Percentiles rank a stretch among this genome's conserved stretches.
phyloP scores from a whole-genome alignment of 1,284 basidiomycete genomes.

The Coriolopsis trogii region DNA sequence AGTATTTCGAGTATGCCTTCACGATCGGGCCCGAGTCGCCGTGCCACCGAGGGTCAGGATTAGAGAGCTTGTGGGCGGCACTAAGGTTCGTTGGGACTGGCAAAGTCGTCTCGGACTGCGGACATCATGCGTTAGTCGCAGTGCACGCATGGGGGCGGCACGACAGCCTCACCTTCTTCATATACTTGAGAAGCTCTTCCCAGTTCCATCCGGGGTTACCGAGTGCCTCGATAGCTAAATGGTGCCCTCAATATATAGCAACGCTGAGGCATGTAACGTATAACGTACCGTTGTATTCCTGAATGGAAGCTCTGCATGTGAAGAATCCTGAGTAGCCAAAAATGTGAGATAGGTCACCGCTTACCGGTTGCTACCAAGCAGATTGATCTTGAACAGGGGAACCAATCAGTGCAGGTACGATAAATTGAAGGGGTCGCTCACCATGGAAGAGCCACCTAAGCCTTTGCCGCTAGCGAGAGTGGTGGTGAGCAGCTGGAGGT shows the following conservation, averaged over 20 bases:
- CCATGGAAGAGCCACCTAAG: conserved; percentile 24
- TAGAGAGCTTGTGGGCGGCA: background rate
- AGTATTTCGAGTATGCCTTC: conserved; percentile 12
- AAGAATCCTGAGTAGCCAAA: background rate
- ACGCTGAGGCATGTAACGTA: too few species aligned
- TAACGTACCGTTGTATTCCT: conserved; percentile 22
- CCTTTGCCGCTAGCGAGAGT: conserved; percentile 23
- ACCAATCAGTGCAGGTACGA: too few species aligned
- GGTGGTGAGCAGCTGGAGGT: background rate
- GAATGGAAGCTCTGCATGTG: conserved; percentile 15
- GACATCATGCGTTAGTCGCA: background rate
- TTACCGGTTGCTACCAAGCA: conserved; percentile 13
- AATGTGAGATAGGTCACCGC: background rate
- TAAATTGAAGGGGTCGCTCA: background rate
- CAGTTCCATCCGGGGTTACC: conserved; percentile 34
- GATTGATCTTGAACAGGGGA: conserved; percentile 17
- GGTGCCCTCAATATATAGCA: background rate
- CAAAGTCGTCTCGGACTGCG: conserved; percentile 10
- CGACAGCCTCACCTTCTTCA: conserved; percentile 17
- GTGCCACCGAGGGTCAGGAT: conserved; percentile 9
- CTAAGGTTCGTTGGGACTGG: background rate
- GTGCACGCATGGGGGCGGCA: background rate
- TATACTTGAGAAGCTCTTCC: conserved; percentile 21
- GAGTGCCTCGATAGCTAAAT: conserved; percentile 24
- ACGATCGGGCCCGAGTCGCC: conserved; percentile 28